Evolutionary conservation across 108 stramenopile species (phyloP), one percentile per base, ranked within the genome.

Genomic region (Cylindrotheca closterium): DNA sequence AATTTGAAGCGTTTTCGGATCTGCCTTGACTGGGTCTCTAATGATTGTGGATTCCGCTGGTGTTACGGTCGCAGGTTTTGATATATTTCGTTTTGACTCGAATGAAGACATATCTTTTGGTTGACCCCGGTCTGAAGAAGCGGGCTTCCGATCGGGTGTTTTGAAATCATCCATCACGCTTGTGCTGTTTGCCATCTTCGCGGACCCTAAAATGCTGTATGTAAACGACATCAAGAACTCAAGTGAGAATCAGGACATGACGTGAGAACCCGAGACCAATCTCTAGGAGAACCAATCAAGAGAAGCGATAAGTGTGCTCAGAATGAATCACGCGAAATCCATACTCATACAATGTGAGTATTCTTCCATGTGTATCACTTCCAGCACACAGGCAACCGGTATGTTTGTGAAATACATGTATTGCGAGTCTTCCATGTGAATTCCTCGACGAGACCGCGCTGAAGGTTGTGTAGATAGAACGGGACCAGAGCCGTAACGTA

Each of bases 131-230:
- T 4, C 61, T 30, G 62, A 70, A n/a, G 51, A 55, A 17, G 42
- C 21, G n/a, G 60, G 24, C 30, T 32, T 45, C 55, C 71, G 55
- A 60, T 73, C 71, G 0, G 71, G 71, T 8, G 71, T 73, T n/a
- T 30, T 50, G 28, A 73, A 73, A 46, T 73, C 71, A 33, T 73
- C 50, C 2, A 53, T 48, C 37, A 54, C 63, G 26, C 34, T 32
- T 10, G 52, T 25, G 48, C 51, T 64, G 3, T 0, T 42, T 17
- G 17, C 18, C 12, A 17, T 32, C 27, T 12, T 21, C 18, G 15
- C 17, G n/a, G 30, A 19, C 29, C 4, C 55, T 55, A 26, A 55
- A 23, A 28, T 30, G 27, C 27, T 29, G 54, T 15, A 18, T 15
- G 26, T 3, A 17, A 28, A 27, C n/a, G 26, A 28, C 3, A n/a